A percentile compares a stretch with the other conserved stretches of the same genome.
These are phyloP conservation scores for Desmodesmus armatus DNA, from an alignment of 139 green algal species.

Conservation along the genomic window DNA sequence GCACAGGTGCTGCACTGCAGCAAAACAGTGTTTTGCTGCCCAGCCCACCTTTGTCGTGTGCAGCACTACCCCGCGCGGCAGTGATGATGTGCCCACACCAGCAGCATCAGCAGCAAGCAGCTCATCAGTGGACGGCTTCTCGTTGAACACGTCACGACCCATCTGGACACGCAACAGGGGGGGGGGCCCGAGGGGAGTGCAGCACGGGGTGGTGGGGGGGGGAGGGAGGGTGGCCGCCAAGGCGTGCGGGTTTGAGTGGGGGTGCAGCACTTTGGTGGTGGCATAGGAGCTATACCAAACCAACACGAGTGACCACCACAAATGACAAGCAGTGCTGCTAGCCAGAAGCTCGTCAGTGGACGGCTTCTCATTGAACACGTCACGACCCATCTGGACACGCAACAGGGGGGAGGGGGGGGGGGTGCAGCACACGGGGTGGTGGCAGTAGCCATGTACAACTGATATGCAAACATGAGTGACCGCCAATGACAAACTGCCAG, in stretches of 20 bases:
- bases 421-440: too few species aligned
- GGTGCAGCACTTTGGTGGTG: too few species aligned
- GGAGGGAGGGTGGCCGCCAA: too few species aligned
- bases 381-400: slow-evolving; percentile 68
- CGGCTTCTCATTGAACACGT: slow-evolving; percentile 99
- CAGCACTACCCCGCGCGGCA: slow-evolving; percentile 82
- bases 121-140: slow-evolving; percentile 84
- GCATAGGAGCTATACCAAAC: too few species aligned
- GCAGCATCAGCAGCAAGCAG: slow-evolving; percentile 61
- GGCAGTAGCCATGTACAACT: too few species aligned
- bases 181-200: background rate
- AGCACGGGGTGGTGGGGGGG: too few species aligned
- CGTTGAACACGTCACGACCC: slow-evolving; percentile 97
- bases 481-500: slow-evolving; percentile 34
- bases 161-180: slow-evolving; percentile 20
- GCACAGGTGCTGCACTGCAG: too few species aligned
- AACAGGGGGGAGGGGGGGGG: too few species aligned
- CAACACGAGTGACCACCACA: too few species aligned
- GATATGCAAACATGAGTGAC: too few species aligned
- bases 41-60: slow-evolving; percentile 83
- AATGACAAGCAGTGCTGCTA: background rate
- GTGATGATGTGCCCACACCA: slow-evolving; percentile 10
- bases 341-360: slow-evolving; percentile 72
- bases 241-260: too few species aligned
- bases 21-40: too few species aligned